Evolutionary conservation across 2,329 filamentous ascomycete genomes (phyloP), one percentile per base, ranked within the genome.

Genomic region (Myriosclerotinia curreyana): DNA sequence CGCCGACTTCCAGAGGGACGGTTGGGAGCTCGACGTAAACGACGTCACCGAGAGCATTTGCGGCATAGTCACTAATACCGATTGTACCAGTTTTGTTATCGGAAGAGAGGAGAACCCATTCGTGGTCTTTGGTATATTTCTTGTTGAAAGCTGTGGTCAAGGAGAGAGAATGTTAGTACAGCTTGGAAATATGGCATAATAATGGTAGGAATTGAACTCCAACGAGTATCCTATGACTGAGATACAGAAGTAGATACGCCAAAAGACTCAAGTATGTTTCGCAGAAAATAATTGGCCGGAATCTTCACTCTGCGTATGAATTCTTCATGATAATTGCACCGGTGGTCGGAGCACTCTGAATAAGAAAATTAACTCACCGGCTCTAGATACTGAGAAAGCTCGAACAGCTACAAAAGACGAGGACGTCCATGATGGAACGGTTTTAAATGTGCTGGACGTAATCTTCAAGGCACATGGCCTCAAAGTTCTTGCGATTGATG

Each of bases 91-190:
- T 89, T 78, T 90, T 94, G 76, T 89, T 87, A 79, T 96, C 90
- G 60, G 86, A 86, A 64, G 87, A 88, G 66, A 96, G 81, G 78
- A 97, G 92, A 76, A 99, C 87, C 95, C 95, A 99, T 82, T 99
- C 95, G 82, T 99, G 95, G 76, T 97, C 94, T 77, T 93, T 89
- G 69, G 95, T 97, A 83, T 96, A 99, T 77, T 88, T 91, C 80
- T 95, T 94, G 69, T 60, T 28, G 36, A 64, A 50, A 50, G 46
- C 61, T 64, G 22, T n/a, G 42, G 40, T 40, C 25, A 15, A 15
- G 25, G 14, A 48, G 9, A 58, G 52, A 40, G 20, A 20, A 20
- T 50, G 58, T 64, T 34, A 64, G 60, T 42, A 63, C 34, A 15
- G 12, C 44, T 56, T 34, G 8, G 49, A 17, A 25, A 20, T 17